Evolutionary conservation across 2,329 filamentous ascomycete species (phyloP).

Genomic region (Cladosporium sp.): DNA sequence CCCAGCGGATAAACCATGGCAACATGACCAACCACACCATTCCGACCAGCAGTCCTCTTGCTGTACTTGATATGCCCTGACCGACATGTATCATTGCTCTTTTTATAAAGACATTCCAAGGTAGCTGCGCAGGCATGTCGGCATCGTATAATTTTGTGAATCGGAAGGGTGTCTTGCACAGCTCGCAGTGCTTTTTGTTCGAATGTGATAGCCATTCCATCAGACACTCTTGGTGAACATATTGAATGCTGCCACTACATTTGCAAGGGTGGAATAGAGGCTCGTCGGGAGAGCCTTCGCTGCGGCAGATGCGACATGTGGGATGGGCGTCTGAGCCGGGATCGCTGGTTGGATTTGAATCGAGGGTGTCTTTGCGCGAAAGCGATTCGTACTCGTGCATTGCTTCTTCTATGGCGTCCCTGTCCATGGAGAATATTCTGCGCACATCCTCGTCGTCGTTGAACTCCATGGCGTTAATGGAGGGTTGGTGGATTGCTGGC

Average conservation of each 20-base stretch:
- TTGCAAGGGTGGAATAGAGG: slow-evolving; percentile 97
- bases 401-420: not conserved
- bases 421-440: no score
- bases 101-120: slow-evolving; percentile 73
- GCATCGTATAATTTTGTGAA: slow-evolving; percentile 98
- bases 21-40: slow-evolving; percentile 87
- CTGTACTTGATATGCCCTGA: slow-evolving; percentile 16
- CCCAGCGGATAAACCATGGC: slow-evolving; percentile 83
- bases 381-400: not conserved
- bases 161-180: slow-evolving; percentile 96
- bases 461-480: not conserved
- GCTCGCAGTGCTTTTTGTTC: slow-evolving; percentile 98
- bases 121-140: slow-evolving; percentile 83
- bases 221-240: slow-evolving; percentile 93
- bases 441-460: not conserved
- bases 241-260: slow-evolving; percentile 98
- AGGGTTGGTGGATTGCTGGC: not conserved
- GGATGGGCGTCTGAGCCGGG: slow-evolving; percentile 34
- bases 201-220: slow-evolving; percentile 99
- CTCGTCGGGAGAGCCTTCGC: slow-evolving; percentile 76
- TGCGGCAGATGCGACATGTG: slow-evolving; percentile 96
- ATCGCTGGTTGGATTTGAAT: slow-evolving; percentile 20
- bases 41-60: slow-evolving; percentile 70
- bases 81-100: slow-evolving; percentile 72
- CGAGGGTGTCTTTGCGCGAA: slow-evolving; percentile 18